These are phyloP conservation scores for Nicotiana knightiana DNA, from an alignment of 257 asterid species.

Conservation along the genomic window DNA sequence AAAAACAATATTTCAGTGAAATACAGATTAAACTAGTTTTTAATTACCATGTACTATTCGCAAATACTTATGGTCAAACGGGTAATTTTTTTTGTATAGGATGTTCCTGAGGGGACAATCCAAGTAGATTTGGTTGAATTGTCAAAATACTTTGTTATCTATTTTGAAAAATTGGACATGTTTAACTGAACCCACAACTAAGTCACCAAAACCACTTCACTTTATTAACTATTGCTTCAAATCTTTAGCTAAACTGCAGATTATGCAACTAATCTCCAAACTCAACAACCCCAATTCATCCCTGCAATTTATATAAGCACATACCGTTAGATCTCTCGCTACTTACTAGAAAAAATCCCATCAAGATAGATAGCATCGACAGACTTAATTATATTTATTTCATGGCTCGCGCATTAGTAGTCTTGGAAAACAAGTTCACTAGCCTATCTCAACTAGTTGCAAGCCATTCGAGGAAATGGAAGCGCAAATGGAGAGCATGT, in stretches of 20 bases:
- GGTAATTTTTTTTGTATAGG: no score
- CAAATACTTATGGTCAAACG: no score
- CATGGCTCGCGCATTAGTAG: constrained; percentile 41
- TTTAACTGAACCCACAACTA: background rate
- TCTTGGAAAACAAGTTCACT: constrained; percentile 20
- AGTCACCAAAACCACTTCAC: constrained; percentile 1
- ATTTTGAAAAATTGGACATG: background rate
- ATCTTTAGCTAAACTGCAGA: background rate
- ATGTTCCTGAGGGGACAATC: no score
- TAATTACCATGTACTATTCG: no score
- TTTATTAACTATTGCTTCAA: background rate
- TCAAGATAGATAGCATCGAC: background rate
- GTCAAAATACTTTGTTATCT: background rate
- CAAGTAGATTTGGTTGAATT: no score
- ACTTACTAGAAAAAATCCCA: background rate
- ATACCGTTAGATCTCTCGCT: background rate
- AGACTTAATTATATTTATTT: background rate
- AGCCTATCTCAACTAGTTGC: constrained; percentile 20
- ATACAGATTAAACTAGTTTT: no score
- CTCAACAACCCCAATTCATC: constrained; percentile 21
- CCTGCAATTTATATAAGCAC: background rate
- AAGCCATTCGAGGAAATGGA: constrained; percentile 45
- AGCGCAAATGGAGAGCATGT: constrained; percentile 44
- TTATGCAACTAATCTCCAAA: constrained; percentile 26
- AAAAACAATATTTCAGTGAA: no score